phyloP scores from a whole-genome alignment of 345 rosid genomes.

The Sonneratia caseolaris region DNA sequence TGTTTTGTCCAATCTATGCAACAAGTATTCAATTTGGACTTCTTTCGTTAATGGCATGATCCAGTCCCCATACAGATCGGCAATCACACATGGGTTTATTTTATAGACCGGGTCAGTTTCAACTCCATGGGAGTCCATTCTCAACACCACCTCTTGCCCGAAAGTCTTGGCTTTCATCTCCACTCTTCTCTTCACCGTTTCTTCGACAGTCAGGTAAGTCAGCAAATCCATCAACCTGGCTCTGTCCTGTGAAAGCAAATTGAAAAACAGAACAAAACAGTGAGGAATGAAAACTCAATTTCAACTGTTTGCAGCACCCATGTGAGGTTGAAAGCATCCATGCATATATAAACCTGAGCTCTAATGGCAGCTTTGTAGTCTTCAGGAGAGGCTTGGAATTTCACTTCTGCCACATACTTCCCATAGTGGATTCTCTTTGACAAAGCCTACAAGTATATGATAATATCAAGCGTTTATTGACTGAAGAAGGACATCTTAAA shows the following conservation, averaged over 20 bases:
- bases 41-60: conserved; percentile 46
- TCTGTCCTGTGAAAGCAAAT: conserved; percentile 20
- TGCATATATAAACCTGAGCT: conserved; percentile 41
- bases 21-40: conserved; percentile 34
- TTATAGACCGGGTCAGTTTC: conserved; percentile 28
- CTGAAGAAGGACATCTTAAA: neutral
- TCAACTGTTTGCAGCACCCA: neutral
- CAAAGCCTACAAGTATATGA: conserved; percentile 42
- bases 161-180: conserved; percentile 31
- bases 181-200: conserved; percentile 29
- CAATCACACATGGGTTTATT: conserved; percentile 28
- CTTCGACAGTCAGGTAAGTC: conserved; percentile 30
- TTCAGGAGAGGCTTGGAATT: conserved; percentile 60
- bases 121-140: conserved; percentile 1
- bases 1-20: conserved; percentile 35
- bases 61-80: conserved; percentile 34
- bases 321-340: neutral
- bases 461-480: neutral
- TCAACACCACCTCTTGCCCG: conserved; percentile 24
- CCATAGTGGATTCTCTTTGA: conserved; percentile 96
- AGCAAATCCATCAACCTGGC: conserved; percentile 26
- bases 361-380: conserved; percentile 52
- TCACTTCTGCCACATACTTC: conserved; percentile 89
- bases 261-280: neutral
- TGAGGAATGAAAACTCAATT: neutral